Evolutionary conservation across 2,329 filamentous ascomycete genomes (phyloP), one percentile per base, ranked within the genome.

Genomic region (Chrysoporthe puriensis): DNA sequence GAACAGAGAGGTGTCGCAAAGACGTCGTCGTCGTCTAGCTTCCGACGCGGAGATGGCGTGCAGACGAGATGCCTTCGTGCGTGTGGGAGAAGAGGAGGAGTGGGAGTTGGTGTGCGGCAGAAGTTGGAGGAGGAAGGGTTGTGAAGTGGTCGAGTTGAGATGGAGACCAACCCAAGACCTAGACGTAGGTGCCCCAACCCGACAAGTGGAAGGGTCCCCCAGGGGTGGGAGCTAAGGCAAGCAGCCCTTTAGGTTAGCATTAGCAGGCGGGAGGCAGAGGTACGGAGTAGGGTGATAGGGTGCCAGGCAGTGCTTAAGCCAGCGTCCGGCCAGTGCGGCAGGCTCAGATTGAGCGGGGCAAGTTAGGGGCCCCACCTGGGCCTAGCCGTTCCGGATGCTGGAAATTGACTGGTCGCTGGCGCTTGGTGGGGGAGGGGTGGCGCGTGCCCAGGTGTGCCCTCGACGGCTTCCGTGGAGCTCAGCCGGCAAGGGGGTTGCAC

Each of bases 181-280:
- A 26, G 36, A 60, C 36, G 57, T 60, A 60, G 57, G 57, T 60
- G 36, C 57, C 21, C 36, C 36, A 54, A 40, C 36, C 44, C 18
- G 32, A 66, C 48, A 61, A 26, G 48, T 56, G 67, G 52, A 48
- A 54, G 62, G 42, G 57, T 44, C 40, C 18, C 16, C 64, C 52
- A 50, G 65, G 62, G 59, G 43, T 21, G 62, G 64, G 67, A 57
- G 36, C 50, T 48, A 62, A 40, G 64, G 57, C 57, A 21, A 21
- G 57, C 42, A 60, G 16, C 36, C 57, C 36, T 42, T 36, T 42
- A 40, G 56, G 50, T 32, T 57, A 60, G 57, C 36, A 60, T 16
- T n/a, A 44, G 57, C 40, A 16, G 57, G 40, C 4, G 34, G 50
- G 32, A 26, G 50, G 50, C 50, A 52, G 26, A 54, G 36, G 36